Conservation (phyloP, 192 early-diverging fungal species). For the Coemansia sp. region DNA sequence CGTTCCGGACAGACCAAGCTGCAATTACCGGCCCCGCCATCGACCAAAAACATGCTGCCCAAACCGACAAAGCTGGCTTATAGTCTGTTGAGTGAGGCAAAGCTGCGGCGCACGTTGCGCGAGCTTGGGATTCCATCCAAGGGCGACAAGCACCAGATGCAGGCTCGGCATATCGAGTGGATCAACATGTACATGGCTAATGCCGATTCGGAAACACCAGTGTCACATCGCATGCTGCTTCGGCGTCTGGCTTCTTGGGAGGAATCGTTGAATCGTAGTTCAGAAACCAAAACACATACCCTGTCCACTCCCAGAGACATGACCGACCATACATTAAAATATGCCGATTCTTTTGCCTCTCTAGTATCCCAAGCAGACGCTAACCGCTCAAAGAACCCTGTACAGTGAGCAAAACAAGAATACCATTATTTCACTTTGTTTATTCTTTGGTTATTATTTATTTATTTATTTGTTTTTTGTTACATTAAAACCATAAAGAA, state of each 20-base stretch:
- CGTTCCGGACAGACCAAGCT: no score
- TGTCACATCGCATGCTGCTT: constrained; percentile 29
- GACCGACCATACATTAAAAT: constrained; percentile 29
- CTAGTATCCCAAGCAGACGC: constrained; percentile 27
- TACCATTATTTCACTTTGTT: no score
- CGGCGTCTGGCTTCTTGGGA: constrained; percentile 33
- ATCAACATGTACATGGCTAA: constrained; percentile 53
- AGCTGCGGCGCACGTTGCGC: constrained; percentile 43
- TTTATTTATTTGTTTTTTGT: neutral
- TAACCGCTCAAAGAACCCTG: neutral
- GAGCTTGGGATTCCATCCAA: constrained; percentile 45
- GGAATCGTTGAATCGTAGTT: constrained; percentile 10
- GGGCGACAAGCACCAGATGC: constrained; percentile 49
- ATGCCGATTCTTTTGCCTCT: constrained; percentile 32
- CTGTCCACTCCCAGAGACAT: constrained; percentile 2
- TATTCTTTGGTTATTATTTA: neutral
- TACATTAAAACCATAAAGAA: neutral
- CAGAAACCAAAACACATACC: constrained; percentile 3
- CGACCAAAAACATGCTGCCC: constrained; percentile 20
- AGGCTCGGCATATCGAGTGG: constrained; percentile 48
- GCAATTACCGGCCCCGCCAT: neutral
- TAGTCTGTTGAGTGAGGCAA: constrained; percentile 43
- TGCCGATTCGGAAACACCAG: constrained; percentile 32
- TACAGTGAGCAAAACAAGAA: no score
- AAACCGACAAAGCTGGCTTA: constrained; percentile 51